Conservation (phyloP, 1,284 basidiomycete genomes). For the Heterobasidion parviporum region DNA sequence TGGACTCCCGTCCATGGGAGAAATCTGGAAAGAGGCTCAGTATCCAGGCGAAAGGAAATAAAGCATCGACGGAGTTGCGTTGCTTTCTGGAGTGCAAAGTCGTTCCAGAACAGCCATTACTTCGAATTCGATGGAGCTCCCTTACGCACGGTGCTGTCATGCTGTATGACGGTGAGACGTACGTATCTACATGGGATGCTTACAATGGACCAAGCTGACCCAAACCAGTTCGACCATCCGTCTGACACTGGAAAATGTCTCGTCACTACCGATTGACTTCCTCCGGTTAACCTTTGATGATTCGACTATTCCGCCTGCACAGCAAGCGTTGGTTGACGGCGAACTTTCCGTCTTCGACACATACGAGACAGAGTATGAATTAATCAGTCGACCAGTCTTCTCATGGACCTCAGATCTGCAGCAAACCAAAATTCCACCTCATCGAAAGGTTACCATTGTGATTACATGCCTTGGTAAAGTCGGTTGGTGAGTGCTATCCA, state of each 20-base stretch:
- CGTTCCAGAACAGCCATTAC: conserved; percentile 78
- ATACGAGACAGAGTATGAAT: conserved; percentile 85
- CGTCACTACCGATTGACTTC: conserved; percentile 76
- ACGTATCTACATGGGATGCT: conserved; percentile 17
- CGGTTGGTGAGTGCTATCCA: conserved; percentile 61
- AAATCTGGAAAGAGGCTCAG: conserved; percentile 32
- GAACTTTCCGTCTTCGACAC: conserved; percentile 77
- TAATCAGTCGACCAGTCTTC: conserved; percentile 76
- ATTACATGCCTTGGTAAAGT: conserved; percentile 83
- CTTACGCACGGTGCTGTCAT: conserved; percentile 87
- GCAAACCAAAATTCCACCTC: conserved; percentile 55
- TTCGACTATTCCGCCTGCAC: conserved; percentile 72
- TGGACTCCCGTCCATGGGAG: conserved; percentile 58
- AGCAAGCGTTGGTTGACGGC: conserved; percentile 71
- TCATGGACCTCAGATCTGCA: conserved; percentile 58
- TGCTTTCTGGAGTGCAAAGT: conserved; percentile 70
- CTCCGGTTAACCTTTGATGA: conserved; percentile 83
- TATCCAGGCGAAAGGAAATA: conserved; percentile 18
- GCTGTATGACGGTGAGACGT: conserved; percentile 92
- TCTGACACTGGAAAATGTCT: conserved; percentile 85
- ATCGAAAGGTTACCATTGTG: conserved; percentile 59
- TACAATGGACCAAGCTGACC: conserved; percentile 3
- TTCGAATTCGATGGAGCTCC: conserved; percentile 81
- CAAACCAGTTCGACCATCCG: conserved; percentile 64
- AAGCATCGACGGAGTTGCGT: conserved; percentile 23